phyloP scores from a whole-genome alignment of 1,284 basidiomycete genomes.

The Heterobasidion annosum region DNA sequence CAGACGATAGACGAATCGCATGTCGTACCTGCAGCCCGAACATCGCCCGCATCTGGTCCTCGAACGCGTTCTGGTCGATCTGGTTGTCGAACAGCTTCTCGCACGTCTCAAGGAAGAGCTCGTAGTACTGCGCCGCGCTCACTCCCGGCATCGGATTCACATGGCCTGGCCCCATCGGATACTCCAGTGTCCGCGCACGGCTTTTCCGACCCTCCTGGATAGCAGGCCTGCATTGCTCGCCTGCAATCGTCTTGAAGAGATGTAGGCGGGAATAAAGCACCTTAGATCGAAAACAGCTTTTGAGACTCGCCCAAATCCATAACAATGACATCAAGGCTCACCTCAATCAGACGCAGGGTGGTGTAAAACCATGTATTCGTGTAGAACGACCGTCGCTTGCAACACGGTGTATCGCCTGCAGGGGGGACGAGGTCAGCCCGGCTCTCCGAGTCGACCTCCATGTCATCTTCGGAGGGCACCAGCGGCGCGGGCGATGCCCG shows the following conservation, averaged over 20 bases:
- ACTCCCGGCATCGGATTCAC: neutral
- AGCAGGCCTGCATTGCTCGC: conserved; percentile 18
- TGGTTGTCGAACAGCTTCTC: conserved; percentile 92
- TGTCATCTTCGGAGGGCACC: conserved; percentile 19
- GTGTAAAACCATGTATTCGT: conserved; percentile 87
- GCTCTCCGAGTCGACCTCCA: neutral
- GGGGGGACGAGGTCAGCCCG: neutral
- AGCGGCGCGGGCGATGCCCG: conserved; percentile 44
- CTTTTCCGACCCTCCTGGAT: neutral
- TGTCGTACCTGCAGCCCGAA: conserved; percentile 70
- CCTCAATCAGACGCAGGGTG: conserved; percentile 79
- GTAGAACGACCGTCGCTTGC: conserved; percentile 59
- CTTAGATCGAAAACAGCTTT: conserved; percentile 27
- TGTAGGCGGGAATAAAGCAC: conserved; percentile 81
- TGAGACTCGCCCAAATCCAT: neutral
- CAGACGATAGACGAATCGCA: too few species aligned
- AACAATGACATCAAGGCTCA: conserved; percentile 18
- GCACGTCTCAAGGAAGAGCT: conserved; percentile 77
- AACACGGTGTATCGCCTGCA: neutral
- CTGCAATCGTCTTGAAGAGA: conserved; percentile 66
- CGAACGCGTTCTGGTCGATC: conserved; percentile 80
- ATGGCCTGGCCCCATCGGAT: neutral
- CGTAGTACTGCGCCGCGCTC: conserved; percentile 65
- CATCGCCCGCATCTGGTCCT: conserved; percentile 87
- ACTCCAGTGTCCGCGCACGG: neutral